phyloP scores from a whole-genome alignment of 2,329 filamentous ascomycete genomes.

The Epichloe aotearoae region DNA sequence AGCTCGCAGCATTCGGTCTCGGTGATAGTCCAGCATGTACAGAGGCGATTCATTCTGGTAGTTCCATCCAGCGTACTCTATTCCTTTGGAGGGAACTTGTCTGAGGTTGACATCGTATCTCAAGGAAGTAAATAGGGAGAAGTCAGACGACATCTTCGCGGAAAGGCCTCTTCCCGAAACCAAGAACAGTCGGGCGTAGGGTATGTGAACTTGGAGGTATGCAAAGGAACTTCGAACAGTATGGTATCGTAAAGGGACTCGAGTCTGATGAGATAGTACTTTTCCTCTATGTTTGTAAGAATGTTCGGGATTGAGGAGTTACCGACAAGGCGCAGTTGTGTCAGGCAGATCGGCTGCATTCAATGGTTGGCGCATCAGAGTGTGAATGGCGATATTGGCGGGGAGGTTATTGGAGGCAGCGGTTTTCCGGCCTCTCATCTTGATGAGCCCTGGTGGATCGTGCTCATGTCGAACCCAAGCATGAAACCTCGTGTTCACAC shows the following conservation, averaged over 20 bases:
- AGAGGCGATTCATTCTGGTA: slow-evolving; percentile 43
- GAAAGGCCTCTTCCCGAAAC: neutral
- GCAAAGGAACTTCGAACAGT: no score
- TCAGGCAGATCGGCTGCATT: neutral
- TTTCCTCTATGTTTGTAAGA: neutral
- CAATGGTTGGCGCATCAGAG: neutral
- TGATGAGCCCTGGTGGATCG: no score
- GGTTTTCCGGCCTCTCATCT: no score
- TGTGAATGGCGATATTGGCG: no score
- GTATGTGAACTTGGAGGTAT: neutral
- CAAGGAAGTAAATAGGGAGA: slow-evolving; percentile 57
- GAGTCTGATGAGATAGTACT: no score
- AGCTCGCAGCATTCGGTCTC: slow-evolving; percentile 60
- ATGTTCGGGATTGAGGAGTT: neutral
- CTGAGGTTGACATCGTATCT: slow-evolving; percentile 53
- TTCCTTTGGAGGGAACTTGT: slow-evolving; percentile 23
- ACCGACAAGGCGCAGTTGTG: neutral
- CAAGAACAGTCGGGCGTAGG: neutral
- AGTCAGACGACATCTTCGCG: slow-evolving; percentile 26
- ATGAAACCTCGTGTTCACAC: no score
- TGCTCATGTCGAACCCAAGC: no score
- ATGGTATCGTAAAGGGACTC: no score
- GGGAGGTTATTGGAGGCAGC: no score
- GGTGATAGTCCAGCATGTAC: slow-evolving; percentile 70
- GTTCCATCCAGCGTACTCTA: slow-evolving; percentile 38